Evolutionary conservation across 2,329 filamentous ascomycete genomes (phyloP), one percentile per base, ranked within the genome.

Genomic region (Verticillium dahliae): DNA sequence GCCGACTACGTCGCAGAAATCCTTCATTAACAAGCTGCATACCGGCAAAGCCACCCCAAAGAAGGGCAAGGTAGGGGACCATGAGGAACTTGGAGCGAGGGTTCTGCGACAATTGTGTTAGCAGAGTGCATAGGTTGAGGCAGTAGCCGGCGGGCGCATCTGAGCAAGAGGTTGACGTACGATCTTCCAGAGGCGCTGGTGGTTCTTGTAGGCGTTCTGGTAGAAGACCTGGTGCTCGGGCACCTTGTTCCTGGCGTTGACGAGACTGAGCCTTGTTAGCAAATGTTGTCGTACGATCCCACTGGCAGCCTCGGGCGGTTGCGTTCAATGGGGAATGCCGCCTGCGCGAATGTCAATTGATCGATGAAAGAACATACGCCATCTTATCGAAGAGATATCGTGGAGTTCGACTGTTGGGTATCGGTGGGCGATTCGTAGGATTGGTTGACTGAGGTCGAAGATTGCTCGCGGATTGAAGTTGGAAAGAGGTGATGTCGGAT

Each of bases 201-300:
- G 85, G 66, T 80, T 77, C 71, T 84, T 85, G 76, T 90, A 90
- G 69, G 90, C 87, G 67, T 83, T 80, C 80, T 92, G 90, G 81
- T 91, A 92, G 69, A 85, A 78, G 72, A 85, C 82, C 83, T 94
- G 90, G 80, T 89, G 83, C 73, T 89, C 71, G 62, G 89, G 89
- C 71, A 93, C 90, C 72, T 83, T 85, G 85, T 94, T 94, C 75
- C 85, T 83, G 76, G 88, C 87, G 84, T 90, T 81, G 80, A 92
- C 68, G 73, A 88, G 71, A 72, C 84, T 85, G 69, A 62, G 58
- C 60, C n/a, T 60, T 54, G 67, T 76, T 69, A 74, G 72, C 67
- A 67, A 68, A 67, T 61, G 61, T 52, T 37, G 60, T 64, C 62
- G 62, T 65, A 61, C 39, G 61, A 62, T 58, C n/a, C 18, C 57